These are phyloP conservation scores for Phytophthora pseudosyringae DNA, from an alignment of 352 stramenopile genomes.

Conservation along the genomic window DNA sequence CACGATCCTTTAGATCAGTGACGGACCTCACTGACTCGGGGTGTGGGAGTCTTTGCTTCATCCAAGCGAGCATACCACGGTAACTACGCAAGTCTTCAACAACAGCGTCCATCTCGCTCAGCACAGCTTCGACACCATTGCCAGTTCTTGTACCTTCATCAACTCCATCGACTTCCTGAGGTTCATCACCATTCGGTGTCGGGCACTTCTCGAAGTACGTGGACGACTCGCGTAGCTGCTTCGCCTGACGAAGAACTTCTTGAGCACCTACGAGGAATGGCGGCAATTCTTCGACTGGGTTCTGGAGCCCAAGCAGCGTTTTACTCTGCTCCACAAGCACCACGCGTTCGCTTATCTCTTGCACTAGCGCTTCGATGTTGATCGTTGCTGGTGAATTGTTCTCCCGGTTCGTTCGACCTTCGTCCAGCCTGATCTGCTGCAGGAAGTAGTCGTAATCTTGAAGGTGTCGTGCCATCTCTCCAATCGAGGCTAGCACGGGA, in stretches of 20 bases:
- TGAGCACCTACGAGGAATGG: conserved; percentile 32
- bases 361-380: conserved; percentile 45
- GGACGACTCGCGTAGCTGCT: conserved; percentile 27
- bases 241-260: conserved; percentile 28
- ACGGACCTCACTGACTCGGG: conserved; percentile 29
- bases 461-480: conserved; percentile 58
- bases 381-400: conserved; percentile 14
- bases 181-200: neutral
- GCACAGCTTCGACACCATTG: conserved; percentile 13
- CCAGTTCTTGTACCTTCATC: neutral
- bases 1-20: conserved; percentile 36
- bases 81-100: conserved; percentile 38
- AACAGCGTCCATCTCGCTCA: conserved; percentile 37
- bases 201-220: neutral
- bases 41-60: conserved; percentile 41
- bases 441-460: conserved; percentile 73
- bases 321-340: conserved; percentile 38
- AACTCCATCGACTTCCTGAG: conserved; percentile 2
- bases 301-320: conserved; percentile 36
- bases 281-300: conserved; percentile 42
- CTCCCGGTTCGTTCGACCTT: neutral
- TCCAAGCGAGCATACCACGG: conserved; percentile 28
- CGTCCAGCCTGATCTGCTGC: conserved; percentile 36
- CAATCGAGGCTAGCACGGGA: conserved; percentile 55
- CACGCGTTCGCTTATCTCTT: conserved; percentile 47